phyloP scores from a whole-genome alignment of 1,139 yeast genomes.

The Candida sp. region DNA sequence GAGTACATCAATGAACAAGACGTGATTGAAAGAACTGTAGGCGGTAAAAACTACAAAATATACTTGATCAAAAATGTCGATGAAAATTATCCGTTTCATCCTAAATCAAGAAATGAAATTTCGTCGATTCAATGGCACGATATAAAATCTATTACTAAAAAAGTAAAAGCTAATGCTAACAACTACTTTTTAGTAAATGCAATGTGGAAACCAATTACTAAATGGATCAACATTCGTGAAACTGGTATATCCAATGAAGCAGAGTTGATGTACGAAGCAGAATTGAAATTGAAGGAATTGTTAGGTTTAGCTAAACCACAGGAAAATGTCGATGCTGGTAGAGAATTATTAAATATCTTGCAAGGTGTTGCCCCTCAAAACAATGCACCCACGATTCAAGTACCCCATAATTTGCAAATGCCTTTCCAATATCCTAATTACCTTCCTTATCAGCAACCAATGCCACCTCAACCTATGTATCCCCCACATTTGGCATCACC shows the following conservation, averaged over 20 bases:
- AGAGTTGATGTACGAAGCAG: conserved; percentile 54
- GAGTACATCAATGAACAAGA: conserved; percentile 66
- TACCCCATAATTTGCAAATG: conserved; percentile 6
- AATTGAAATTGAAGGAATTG: conserved; percentile 57
- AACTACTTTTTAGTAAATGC: conserved; percentile 57
- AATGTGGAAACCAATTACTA: conserved; percentile 56
- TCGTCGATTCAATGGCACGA: conserved; percentile 50
- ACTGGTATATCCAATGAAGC: conserved; percentile 52
- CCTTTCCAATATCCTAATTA: conserved; percentile 2
- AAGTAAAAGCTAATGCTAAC: conserved; percentile 38
- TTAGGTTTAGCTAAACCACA: conserved; percentile 47
- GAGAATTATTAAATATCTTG: conserved; percentile 65
- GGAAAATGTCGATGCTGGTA: conserved; percentile 58
- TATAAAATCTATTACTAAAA: conserved; percentile 31
- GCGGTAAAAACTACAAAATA: conserved; percentile 84
- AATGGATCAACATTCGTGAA: conserved; percentile 50
- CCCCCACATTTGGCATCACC: conserved; percentile 2
- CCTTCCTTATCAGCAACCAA: conserved; percentile 1
- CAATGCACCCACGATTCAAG: conserved; percentile 7
- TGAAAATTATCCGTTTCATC: conserved; percentile 68
- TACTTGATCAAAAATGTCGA: conserved; percentile 79
- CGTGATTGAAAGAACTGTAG: conserved; percentile 75
- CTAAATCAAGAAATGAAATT: conserved; percentile 86
- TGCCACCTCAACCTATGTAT: background rate
- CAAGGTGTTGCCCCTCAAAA: conserved; percentile 39